Evolutionary conservation across 768 basidiomycete genomes (phyloP).

Genomic region (Termitomyces sp.): DNA sequence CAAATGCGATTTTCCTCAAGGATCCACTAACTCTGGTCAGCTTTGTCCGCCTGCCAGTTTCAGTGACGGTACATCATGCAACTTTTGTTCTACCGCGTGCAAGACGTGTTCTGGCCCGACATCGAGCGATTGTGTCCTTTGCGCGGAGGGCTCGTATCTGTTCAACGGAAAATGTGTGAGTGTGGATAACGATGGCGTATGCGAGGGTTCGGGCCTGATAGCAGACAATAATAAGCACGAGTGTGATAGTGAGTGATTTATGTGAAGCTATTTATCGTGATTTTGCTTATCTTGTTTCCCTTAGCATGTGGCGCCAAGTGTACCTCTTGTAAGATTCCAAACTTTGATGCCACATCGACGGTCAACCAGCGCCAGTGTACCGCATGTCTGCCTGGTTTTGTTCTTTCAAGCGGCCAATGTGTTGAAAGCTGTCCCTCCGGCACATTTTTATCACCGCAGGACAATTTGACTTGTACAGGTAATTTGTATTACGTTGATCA

Average conservation of each 20-base stretch:
- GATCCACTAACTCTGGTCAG: slow-evolving; percentile 45
- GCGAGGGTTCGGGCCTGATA: slow-evolving; percentile 62
- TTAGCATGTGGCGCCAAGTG: slow-evolving; percentile 81
- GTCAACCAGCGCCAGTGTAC: slow-evolving; percentile 67
- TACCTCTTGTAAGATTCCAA: slow-evolving; percentile 66
- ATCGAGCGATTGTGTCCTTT: slow-evolving; percentile 68
- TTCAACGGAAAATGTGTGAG: slow-evolving; percentile 70
- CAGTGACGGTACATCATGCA: slow-evolving; percentile 45
- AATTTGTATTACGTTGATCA: slow-evolving; percentile 13
- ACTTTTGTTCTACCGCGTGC: slow-evolving; percentile 59
- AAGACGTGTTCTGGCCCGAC: slow-evolving; percentile 64
- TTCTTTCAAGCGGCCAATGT: slow-evolving; percentile 67
- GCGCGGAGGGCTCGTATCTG: slow-evolving; percentile 53
- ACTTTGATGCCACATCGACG: slow-evolving; percentile 62
- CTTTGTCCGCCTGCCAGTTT: slow-evolving; percentile 67
- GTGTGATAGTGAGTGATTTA: slow-evolving; percentile 65
- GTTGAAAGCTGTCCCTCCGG: slow-evolving; percentile 67
- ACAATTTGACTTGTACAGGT: slow-evolving; percentile 68
- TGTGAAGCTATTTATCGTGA: not conserved
- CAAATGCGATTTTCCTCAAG: slow-evolving; percentile 51
- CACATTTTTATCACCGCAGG: slow-evolving; percentile 64
- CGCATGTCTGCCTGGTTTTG: slow-evolving; percentile 71
- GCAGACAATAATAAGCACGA: slow-evolving; percentile 79
- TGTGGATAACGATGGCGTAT: slow-evolving; percentile 64
- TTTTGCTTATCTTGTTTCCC: slow-evolving; percentile 7